phyloP scores from a whole-genome alignment of 2,329 filamentous ascomycete genomes.

The Raffaelea ambrosiae region DNA sequence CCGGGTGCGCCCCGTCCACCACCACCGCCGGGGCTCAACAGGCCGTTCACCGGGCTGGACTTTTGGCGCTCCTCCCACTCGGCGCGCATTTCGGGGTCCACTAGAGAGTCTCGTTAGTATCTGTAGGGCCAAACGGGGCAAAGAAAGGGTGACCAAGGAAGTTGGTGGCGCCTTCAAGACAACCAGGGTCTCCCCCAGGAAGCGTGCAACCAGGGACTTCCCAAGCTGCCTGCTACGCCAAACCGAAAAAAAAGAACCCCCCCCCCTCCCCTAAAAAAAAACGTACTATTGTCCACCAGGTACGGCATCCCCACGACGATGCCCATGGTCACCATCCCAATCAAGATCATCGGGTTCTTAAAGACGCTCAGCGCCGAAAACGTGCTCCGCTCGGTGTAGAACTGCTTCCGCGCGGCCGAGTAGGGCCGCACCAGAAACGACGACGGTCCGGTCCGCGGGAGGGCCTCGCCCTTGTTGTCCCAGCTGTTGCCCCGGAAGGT shows the following conservation, averaged over 20 bases:
- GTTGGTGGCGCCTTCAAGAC: no score
- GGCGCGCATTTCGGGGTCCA: conserved; percentile 92
- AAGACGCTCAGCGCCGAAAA: conserved; percentile 77
- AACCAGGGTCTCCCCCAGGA: no score
- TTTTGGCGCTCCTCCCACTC: conserved; percentile 91
- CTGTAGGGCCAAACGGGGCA: no score
- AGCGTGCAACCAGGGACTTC: no score
- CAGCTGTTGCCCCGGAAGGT: conserved; percentile 86
- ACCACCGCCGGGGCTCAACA: conserved; percentile 35
- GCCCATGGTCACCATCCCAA: conserved; percentile 73
- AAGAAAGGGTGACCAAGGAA: no score
- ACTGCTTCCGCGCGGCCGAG: conserved; percentile 57
- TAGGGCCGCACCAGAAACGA: conserved; percentile 48
- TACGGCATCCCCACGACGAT: conserved; percentile 92
- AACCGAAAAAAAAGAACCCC: no score
- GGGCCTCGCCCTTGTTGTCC: conserved; percentile 69
- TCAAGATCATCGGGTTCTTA: conserved; percentile 94
- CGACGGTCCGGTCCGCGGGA: conserved; percentile 21
- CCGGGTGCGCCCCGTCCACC: conserved; percentile 34
- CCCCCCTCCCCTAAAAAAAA: no score
- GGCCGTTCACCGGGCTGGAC: conserved; percentile 55
- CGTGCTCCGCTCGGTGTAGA: conserved; percentile 65
- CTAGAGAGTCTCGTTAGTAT: conserved; percentile 32
- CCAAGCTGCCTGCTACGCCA: no score
- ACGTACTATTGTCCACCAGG: conserved; percentile 88